Evolutionary conservation across 306 rosid species (phyloP).

Genomic region (Acacia melanoxylon): DNA sequence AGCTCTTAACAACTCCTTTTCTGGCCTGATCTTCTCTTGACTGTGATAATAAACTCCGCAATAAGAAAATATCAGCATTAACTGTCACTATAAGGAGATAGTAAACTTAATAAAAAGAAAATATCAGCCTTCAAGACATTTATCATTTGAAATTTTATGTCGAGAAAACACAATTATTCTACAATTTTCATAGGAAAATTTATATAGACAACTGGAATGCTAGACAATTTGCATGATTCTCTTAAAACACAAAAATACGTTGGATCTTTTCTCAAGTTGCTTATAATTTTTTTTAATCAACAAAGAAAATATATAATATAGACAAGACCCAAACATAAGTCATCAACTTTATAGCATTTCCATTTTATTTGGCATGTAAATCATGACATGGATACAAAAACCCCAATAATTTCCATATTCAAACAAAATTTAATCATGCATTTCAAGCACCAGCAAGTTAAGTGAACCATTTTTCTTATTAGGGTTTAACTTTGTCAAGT

Average conservation of each 20-base stretch:
- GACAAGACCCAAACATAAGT: too few species aligned
- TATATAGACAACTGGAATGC: not conserved
- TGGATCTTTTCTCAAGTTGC: too few species aligned
- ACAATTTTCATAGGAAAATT: not conserved
- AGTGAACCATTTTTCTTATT: not conserved
- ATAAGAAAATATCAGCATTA: conserved; percentile 3
- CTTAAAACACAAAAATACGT: too few species aligned
- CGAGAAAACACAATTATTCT: conserved; percentile 3
- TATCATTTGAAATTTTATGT: conserved; percentile 20
- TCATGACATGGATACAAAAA: not conserved
- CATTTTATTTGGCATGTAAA: conserved; percentile 6
- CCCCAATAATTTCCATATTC: not conserved
- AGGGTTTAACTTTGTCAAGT: not conserved
- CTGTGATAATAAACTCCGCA: conserved; percentile 43
- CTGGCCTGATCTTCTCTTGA: conserved; percentile 91
- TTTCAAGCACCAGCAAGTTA: not conserved
- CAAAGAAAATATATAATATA: too few species aligned
- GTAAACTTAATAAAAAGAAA: not conserved
- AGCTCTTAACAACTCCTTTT: conserved; percentile 84
- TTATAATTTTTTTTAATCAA: too few species aligned
- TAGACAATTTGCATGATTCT: not conserved
- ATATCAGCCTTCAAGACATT: conserved; percentile 13
- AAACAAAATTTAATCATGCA: not conserved
- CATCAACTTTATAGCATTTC: not conserved
- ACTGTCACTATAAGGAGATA: not conserved